Conservation (phyloP, 192 early-diverging fungal genomes). For the Lunasporangiospora selenospora region DNA sequence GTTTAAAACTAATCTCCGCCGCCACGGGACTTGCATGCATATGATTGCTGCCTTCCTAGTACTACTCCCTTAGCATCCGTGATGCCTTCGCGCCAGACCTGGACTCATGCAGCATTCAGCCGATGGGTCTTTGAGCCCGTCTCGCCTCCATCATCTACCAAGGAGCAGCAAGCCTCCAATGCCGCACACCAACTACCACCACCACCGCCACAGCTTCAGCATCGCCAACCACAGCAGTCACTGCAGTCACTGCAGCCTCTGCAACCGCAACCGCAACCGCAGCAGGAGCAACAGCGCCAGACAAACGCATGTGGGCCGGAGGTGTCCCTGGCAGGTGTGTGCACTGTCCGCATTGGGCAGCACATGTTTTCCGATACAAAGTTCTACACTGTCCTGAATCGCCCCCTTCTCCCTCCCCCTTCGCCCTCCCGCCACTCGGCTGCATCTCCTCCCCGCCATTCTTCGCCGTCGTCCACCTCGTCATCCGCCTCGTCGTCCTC, state of each 20-base stretch:
- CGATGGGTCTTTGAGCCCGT: neutral
- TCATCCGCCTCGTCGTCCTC: too few species aligned
- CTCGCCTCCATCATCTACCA: too few species aligned
- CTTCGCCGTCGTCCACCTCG: constrained; percentile 11
- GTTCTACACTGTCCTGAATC: constrained; percentile 34
- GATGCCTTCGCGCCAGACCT: constrained; percentile 29
- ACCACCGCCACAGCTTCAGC: too few species aligned
- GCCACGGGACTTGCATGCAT: neutral
- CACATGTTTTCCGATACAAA: constrained; percentile 56
- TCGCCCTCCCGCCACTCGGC: too few species aligned
- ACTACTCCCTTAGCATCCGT: constrained; percentile 14
- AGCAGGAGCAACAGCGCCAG: constrained; percentile 5
- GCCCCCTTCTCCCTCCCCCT: constrained; percentile 5
- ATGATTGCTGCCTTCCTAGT: neutral
- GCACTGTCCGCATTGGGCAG: constrained; percentile 59
- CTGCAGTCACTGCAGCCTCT: too few species aligned
- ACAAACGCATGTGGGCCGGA: neutral
- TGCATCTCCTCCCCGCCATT: too few species aligned
- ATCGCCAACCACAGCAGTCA: too few species aligned
- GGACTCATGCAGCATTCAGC: constrained; percentile 33
- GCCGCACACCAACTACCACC: too few species aligned
- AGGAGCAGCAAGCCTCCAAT: too few species aligned
- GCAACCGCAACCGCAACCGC: constrained; percentile 5
- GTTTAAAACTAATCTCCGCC: neutral
- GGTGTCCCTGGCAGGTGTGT: constrained; percentile 33